Base-by-base conservation (phyloP, 2,329 filamentous ascomycete genomes). In the Sphaceloma murrayae region DNA sequence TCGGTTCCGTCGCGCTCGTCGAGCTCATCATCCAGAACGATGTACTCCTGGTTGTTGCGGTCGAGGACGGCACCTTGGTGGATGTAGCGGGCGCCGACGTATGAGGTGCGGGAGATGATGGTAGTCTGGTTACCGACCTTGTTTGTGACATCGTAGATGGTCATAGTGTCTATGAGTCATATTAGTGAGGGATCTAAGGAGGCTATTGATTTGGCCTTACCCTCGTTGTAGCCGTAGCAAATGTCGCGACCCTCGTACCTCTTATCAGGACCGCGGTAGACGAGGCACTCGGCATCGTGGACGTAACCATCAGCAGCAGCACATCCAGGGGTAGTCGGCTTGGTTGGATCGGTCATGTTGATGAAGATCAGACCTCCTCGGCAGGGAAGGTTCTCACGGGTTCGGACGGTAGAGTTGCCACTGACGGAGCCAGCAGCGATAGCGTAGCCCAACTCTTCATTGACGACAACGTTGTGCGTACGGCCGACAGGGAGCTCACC, bases 271-370 rank as follows among this genome's bases (percentile, higher is more conserved):
- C 71, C 70, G 1, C 60, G 62, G 59, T 72, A 72, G 46, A 69
- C 63, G 30, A 76, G 58, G 56, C 73, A 75, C 57, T 76, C 71
- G 3, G 72, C 72, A 49, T 75, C 72, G 56, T 75, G 72, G n/a
- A 74, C 69, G 55, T 75, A 75, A 42, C 71, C 72, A 54, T 74
- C 72, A 18, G 66, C 56, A n/a, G 62, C 59, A 3, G 67, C 66
- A 51, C 72, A 75, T 19, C 71, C 72, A 8, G 69, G 67, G 1
- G 63, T 65, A 16, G 59, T 66, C 7, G 71, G 67, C 51, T 72
- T 73, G n/a, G 62, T 54, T 10, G 70, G 62, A 51, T 74, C 67
- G n/a, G 60, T 63, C 29, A 75, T 58, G 54, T 75, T 68, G 52
- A 75, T 67, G 59, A 73, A 72, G 58, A 72, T 72, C 26, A 75